Conservation (phyloP, 2,329 filamentous ascomycete species). For the Microdochium trichocladiopsis region DNA sequence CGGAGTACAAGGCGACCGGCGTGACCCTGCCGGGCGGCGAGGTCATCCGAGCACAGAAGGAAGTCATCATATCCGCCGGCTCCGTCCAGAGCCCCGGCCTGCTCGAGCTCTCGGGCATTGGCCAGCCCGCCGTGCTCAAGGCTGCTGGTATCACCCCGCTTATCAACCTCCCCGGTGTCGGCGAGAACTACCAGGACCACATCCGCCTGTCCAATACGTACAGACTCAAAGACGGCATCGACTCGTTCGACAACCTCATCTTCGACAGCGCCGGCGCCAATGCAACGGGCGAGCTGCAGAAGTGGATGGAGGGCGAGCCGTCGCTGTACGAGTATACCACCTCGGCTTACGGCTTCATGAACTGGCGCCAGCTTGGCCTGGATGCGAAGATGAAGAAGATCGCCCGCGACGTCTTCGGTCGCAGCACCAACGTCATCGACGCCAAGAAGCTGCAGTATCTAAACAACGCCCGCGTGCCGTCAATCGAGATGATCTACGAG, state of each 20-base stretch:
- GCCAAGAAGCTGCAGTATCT: not conserved
- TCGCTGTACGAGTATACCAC: not conserved
- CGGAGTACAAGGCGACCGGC: slow-evolving; percentile 3
- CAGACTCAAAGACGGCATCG: not conserved
- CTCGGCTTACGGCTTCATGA: not conserved
- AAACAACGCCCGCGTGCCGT: not conserved
- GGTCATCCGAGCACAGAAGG: slow-evolving; percentile 30
- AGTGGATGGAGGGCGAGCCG: not conserved
- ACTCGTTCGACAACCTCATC: not conserved
- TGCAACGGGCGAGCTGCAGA: not conserved
- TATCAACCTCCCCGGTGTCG: slow-evolving; percentile 41
- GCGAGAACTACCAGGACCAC: slow-evolving; percentile 46
- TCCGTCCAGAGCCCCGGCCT: slow-evolving; percentile 43
- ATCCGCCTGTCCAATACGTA: not conserved
- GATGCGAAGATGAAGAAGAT: not conserved
- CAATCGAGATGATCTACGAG: not conserved
- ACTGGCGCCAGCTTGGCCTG: not conserved
- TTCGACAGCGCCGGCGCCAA: not conserved
- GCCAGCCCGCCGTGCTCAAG: slow-evolving; percentile 29
- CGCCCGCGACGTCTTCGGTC: not conserved
- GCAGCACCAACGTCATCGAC: not conserved
- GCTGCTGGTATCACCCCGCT: slow-evolving; percentile 32
- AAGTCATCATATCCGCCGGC: slow-evolving; percentile 41
- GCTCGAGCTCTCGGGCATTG: slow-evolving; percentile 46
- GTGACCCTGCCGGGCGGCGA: slow-evolving; percentile 23